Evolutionary conservation across 1,284 basidiomycete genomes (phyloP).

Genomic region (Clitocybe nebularis): DNA sequence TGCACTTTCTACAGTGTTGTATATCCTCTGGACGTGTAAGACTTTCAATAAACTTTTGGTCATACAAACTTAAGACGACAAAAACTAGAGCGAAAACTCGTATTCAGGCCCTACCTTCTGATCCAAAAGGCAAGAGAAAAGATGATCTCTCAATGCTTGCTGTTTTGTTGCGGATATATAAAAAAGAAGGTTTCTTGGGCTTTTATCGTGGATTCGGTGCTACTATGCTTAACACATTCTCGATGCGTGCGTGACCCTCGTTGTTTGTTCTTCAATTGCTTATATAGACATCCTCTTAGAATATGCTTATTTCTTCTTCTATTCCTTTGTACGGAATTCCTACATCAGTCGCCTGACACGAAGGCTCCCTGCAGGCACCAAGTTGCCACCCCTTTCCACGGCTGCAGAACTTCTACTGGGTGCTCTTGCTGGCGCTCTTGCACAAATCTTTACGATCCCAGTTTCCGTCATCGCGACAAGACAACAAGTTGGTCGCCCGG

Average conservation of each 20-base stretch:
- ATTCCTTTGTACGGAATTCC: conserved; percentile 82
- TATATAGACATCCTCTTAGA: conserved; percentile 46
- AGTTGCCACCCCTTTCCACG: conserved; percentile 65
- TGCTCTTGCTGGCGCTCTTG: conserved; percentile 89
- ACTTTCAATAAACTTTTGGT: conserved; percentile 19
- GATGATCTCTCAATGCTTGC: conserved; percentile 59
- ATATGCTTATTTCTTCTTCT: conserved; percentile 99
- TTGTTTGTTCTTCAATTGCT: conserved; percentile 1
- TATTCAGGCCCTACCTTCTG: conserved; percentile 72
- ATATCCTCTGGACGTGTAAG: conserved; percentile 93
- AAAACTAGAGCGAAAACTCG: conserved; percentile 83
- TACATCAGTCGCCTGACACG: conserved; percentile 70
- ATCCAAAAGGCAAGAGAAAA: conserved; percentile 45
- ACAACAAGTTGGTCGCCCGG: conserved; percentile 77
- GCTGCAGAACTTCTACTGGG: conserved; percentile 85
- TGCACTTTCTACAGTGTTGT: conserved; percentile 58
- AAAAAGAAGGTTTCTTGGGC: conserved; percentile 76
- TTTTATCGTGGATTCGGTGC: conserved; percentile 94
- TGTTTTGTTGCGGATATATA: conserved; percentile 68
- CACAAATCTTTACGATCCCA: conserved; percentile 98
- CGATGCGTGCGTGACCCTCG: conserved; percentile 67
- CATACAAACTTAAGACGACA: conserved; percentile 6
- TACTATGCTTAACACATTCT: conserved; percentile 99
- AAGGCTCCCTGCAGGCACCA: conserved; percentile 53
- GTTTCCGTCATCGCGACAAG: conserved; percentile 97